These are phyloP conservation scores for Schwanniomyces polymorphus DNA, from an alignment of 805 yeast species.

Conservation along the genomic window DNA sequence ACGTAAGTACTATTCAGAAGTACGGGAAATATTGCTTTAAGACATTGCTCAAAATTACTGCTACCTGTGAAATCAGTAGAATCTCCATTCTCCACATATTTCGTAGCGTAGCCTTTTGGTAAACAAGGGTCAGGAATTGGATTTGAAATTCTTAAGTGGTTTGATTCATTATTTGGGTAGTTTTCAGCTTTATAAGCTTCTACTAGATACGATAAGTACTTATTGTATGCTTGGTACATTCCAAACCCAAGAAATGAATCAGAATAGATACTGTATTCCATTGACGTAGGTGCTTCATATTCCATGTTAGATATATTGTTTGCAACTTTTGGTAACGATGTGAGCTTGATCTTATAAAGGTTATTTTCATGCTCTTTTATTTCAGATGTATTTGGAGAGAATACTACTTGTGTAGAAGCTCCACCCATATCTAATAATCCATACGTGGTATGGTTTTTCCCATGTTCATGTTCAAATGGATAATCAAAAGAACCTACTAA, in stretches of 20 bases:
- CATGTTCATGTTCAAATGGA: conserved; percentile 39
- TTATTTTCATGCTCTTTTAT: conserved; percentile 44
- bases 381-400: conserved; percentile 54
- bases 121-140: conserved; percentile 57
- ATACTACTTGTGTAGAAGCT: conserved; percentile 64
- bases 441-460: conserved; percentile 47
- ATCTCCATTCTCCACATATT: conserved; percentile 21
- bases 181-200: conserved; percentile 17
- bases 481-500: conserved; percentile 45
- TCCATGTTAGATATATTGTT: neutral
- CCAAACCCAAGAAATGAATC: conserved; percentile 64
- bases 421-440: conserved; percentile 68
- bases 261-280: conserved; percentile 47
- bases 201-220: conserved; percentile 41
- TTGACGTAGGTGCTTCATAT: conserved; percentile 17
- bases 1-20: conserved; percentile 33
- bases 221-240: conserved; percentile 52
- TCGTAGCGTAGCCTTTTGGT: conserved; percentile 44
- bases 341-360: conserved; percentile 46
- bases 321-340: conserved; percentile 26
- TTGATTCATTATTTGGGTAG: conserved; percentile 9
- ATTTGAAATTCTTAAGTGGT: conserved; percentile 15
- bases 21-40: conserved; percentile 46
- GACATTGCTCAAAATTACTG: conserved; percentile 52
- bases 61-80: conserved; percentile 47